Conservation (phyloP, 768 basidiomycete species). For the Lactifluus piperatus region DNA sequence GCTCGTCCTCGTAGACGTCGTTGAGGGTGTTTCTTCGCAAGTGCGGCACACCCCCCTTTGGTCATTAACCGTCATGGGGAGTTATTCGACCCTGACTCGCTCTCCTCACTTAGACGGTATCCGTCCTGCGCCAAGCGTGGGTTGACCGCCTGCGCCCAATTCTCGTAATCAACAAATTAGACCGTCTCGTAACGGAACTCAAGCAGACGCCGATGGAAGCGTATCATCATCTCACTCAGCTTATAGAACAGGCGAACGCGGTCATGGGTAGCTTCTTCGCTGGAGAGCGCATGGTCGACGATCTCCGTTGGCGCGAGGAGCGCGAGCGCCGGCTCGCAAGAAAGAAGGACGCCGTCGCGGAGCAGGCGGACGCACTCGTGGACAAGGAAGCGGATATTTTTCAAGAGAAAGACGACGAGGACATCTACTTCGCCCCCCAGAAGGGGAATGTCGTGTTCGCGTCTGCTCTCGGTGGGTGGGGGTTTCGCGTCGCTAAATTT, state of each 20-base stretch:
- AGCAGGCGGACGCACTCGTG: conserved; percentile 45
- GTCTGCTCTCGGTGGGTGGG: conserved; percentile 95
- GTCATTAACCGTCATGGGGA: not conserved
- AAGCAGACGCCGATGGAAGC: conserved; percentile 87
- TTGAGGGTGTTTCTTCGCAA: conserved; percentile 98
- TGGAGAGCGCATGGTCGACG: conserved; percentile 93
- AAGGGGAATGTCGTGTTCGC: conserved; percentile 95
- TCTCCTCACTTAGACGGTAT: conserved; percentile 61
- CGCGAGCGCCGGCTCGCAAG: conserved; percentile 71
- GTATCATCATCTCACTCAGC: conserved; percentile 84
- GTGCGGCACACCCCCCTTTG: conserved; percentile 34
- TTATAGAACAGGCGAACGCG: conserved; percentile 96
- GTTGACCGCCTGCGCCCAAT: conserved; percentile 80
- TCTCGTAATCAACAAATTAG: conserved; percentile 95
- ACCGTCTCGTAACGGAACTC: conserved; percentile 89
- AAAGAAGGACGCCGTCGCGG: conserved; percentile 67
- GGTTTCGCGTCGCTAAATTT: conserved; percentile 89
- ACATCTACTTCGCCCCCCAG: conserved; percentile 95
- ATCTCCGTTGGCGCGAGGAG: conserved; percentile 88
- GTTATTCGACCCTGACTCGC: not conserved
- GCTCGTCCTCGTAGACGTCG: conserved; percentile 89
- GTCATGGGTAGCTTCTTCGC: conserved; percentile 98
- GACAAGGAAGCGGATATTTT: conserved; percentile 60
- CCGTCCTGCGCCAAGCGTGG: conserved; percentile 94
- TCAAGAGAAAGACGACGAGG: conserved; percentile 95